phyloP scores from a whole-genome alignment of 176 grass and related monocot species.

The Echinochloa phyllopogon region DNA sequence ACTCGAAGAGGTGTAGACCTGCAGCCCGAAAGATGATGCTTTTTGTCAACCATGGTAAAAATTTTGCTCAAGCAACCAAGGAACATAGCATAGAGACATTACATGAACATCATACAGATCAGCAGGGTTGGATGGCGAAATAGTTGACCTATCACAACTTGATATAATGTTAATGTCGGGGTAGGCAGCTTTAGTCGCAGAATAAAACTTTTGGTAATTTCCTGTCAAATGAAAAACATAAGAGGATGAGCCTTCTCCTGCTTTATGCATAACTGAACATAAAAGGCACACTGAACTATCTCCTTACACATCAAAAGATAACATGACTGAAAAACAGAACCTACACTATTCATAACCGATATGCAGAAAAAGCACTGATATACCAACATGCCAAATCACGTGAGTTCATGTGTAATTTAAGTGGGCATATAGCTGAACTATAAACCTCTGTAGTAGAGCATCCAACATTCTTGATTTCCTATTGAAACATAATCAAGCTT shows the following conservation, averaged over 20 bases:
- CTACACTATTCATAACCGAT: neutral
- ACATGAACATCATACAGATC: constrained; percentile 92
- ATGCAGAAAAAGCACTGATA: constrained; percentile 14
- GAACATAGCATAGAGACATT: constrained; percentile 46
- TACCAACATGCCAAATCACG: neutral
- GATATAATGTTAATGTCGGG: constrained; percentile 82
- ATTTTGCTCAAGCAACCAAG: neutral
- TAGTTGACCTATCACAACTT: constrained; percentile 81
- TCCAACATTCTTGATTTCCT: constrained; percentile 90
- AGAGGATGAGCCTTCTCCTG: constrained; percentile 8
- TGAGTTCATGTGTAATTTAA: neutral
- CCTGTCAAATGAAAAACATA: constrained; percentile 42
- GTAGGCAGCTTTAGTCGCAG: constrained; percentile 81
- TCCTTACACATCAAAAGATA: neutral
- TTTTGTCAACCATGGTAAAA: neutral
- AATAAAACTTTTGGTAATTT: constrained; percentile 88
- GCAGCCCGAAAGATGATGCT: constrained; percentile 25
- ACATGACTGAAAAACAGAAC: neutral
- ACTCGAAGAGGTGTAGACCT: constrained; percentile 75
- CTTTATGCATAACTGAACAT: constrained; percentile 3
- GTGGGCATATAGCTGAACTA: neutral
- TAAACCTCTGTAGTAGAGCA: constrained; percentile 82
- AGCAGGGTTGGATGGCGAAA: constrained; percentile 71
- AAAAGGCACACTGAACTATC: neutral
- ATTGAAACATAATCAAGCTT: constrained; percentile 80